Evolutionary conservation across 176 grass and related monocot genomes (phyloP), one percentile per base, ranked within the genome.

Genomic region (Urochloa ruziziensis): DNA sequence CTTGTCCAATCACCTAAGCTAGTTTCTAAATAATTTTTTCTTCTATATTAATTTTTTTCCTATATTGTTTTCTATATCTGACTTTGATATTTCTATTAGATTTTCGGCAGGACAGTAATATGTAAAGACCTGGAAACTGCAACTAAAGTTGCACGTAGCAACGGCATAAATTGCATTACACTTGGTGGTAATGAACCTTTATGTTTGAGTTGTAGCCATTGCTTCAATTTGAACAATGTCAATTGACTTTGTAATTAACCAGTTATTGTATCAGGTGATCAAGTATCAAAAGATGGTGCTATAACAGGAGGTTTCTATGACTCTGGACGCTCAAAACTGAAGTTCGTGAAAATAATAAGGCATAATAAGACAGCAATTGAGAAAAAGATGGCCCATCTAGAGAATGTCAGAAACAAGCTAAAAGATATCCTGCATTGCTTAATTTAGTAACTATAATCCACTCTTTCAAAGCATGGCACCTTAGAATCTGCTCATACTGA

Each of bases 31-130:
- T 84, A 5, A 39, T 2, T 63, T 70, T 35, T 59, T 59, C 36
- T 79, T 40, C n/a, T 61, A 46, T 81, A 85, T 67, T 19, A 66
- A 44, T n/a, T 66, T 34, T 30, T 16, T 48, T 13, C 36, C 36
- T 78, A 68, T 54, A 13, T 75, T 80, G 10, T 61, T 27, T 24
- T 60, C 27, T 36, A 16, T 67, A 52, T 44, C 70, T 90, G 48
- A 80, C 64, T 65, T 62, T 47, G 64, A 70, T 83, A 48, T 77
- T 78, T 87, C 71, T 78, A 36, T 24, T 88, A 95, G 93, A 83
- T 98, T 75, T 98, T 98, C 93, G 96, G 93, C 23, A 91, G 93
- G 84, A 98, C 93, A 56, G 96, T 98, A 21, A 98, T 95, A 91
- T 98, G 96, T 44, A 86, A 93, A 39, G 93, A 98, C 73, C 89